Evolutionary conservation across 2,329 filamentous ascomycete genomes (phyloP).

Genomic region (Trichophyton simii): DNA sequence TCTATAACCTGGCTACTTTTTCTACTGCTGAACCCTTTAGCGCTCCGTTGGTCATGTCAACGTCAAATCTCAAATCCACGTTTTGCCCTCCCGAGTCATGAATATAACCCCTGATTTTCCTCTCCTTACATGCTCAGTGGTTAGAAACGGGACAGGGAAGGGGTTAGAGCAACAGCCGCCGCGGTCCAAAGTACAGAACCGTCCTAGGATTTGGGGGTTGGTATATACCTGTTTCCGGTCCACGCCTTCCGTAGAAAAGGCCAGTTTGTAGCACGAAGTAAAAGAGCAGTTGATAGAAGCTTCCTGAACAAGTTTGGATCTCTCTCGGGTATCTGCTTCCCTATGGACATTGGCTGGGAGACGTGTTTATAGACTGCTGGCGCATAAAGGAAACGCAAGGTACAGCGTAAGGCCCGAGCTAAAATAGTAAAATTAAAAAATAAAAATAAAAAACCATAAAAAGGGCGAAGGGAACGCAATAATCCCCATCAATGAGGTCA

Average conservation of each 20-base stretch:
- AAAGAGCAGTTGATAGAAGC: not conserved
- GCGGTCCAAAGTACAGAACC: constrained; percentile 1
- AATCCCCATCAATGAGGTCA: not conserved
- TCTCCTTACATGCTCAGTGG: not conserved
- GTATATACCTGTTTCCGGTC: constrained; percentile 2
- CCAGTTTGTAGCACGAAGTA: constrained; percentile 5
- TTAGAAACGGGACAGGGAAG: not conserved
- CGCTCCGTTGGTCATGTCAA: not conserved
- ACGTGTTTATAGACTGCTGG: not conserved
- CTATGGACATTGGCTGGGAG: not conserved
- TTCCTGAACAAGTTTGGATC: not conserved
- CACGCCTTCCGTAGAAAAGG: constrained; percentile 2
- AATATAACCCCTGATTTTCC: not conserved
- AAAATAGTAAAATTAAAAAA: not conserved
- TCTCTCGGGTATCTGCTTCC: not conserved
- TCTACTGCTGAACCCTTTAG: constrained; percentile 5
- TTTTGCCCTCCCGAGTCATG: not conserved
- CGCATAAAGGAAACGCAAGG: not conserved
- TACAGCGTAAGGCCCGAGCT: not conserved
- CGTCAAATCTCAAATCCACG: not conserved
- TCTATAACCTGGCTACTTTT: not conserved
- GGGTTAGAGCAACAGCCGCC: constrained; percentile 1
- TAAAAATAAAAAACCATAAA: not conserved
- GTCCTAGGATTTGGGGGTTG: not conserved
- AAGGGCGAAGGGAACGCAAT: not conserved